These are phyloP conservation scores for Phytophthora tubulina DNA, from an alignment of 352 stramenopile species.

Conservation along the genomic window DNA sequence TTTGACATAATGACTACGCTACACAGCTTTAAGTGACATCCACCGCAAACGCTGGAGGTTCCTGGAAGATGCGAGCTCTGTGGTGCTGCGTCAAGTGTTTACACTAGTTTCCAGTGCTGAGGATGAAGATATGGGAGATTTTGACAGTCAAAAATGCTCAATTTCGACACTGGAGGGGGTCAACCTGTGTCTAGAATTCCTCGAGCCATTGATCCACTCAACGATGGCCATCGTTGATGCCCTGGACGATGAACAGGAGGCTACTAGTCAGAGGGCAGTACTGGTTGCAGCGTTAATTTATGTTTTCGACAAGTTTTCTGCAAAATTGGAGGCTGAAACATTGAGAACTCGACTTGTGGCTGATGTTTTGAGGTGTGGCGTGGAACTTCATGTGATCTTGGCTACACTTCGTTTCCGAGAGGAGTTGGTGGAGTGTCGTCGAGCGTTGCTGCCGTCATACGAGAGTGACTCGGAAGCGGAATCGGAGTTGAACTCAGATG, in stretches of 20 bases:
- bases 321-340: constrained; percentile 2
- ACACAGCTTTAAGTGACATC: constrained; percentile 61
- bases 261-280: constrained; percentile 33
- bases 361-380: constrained; percentile 40
- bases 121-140: constrained; percentile 9
- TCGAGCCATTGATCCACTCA: constrained; percentile 46
- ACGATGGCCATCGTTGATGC: constrained; percentile 18
- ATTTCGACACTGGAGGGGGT: constrained; percentile 31
- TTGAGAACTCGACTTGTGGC: constrained; percentile 29
- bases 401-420: constrained; percentile 70
- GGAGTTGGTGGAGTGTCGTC: constrained; percentile 49
- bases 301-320: constrained; percentile 40
- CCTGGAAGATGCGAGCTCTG: constrained; percentile 68
- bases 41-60: constrained; percentile 73
- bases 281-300: constrained; percentile 52
- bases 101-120: constrained; percentile 14
- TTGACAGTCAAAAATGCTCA: not conserved
- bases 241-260: constrained; percentile 33
- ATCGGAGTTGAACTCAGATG: constrained; percentile 38
- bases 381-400: constrained; percentile 53
- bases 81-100: constrained; percentile 51
- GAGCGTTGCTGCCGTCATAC: constrained; percentile 49
- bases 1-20: constrained; percentile 1
- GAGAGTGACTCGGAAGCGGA: constrained; percentile 48
- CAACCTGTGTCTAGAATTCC: constrained; percentile 36